phyloP scores from a whole-genome alignment of 306 rosid species.

The Cucurbita moschata region DNA sequence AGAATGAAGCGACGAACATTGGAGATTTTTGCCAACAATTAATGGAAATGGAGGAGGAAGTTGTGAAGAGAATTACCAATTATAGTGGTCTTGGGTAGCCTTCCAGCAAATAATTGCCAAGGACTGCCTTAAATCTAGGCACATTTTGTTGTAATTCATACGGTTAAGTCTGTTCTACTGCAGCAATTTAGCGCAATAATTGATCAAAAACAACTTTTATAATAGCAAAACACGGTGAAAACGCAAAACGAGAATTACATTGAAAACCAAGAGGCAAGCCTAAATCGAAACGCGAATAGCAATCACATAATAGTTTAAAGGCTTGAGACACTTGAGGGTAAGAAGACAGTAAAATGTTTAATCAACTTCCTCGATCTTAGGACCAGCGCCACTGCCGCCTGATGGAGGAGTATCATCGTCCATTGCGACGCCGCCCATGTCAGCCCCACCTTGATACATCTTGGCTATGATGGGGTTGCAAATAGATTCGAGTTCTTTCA shows the following conservation, averaged over 20 bases:
- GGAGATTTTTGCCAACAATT: conserved; percentile 60
- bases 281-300: background rate
- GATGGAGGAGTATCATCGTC: conserved; percentile 46
- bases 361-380: conserved; percentile 71
- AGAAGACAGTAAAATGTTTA: conserved; percentile 2
- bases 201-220: too few relatives aligned
- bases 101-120: background rate
- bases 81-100: conserved; percentile 39
- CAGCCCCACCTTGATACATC: conserved; percentile 61
- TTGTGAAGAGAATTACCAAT: conserved; percentile 41
- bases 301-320: background rate
- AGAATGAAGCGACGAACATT: background rate
- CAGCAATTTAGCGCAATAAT: too few relatives aligned
- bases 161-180: too few relatives aligned
- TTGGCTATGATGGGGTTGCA: conserved; percentile 68
- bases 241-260: background rate
- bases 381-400: conserved; percentile 51
- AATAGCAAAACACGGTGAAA: background rate
- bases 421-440: conserved; percentile 10
- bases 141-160: too few relatives aligned
- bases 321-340: background rate
- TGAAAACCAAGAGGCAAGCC: background rate
- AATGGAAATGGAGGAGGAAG: conserved; percentile 77
- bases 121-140: background rate
- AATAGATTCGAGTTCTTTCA: conserved; percentile 57